Conservation (phyloP, 2,329 filamentous ascomycete genomes). For the Teratosphaeria destructans region DNA sequence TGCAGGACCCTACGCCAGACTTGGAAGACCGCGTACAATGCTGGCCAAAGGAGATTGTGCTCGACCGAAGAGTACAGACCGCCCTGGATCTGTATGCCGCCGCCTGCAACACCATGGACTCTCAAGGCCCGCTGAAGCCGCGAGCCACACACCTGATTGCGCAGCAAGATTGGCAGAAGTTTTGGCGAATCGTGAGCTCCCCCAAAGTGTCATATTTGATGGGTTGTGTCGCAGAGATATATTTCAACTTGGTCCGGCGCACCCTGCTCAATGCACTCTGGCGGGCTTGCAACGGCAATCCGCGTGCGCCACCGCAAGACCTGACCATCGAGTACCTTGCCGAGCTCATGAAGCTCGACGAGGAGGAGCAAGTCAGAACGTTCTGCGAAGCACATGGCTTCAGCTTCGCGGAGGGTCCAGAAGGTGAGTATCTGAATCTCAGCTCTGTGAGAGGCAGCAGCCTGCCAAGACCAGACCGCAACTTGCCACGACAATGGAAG, state of each 20-base stretch:
- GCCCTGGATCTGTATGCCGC: constrained; percentile 49
- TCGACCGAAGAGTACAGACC: constrained; percentile 43
- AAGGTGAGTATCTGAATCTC: constrained; percentile 40
- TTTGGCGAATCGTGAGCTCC: constrained; percentile 48
- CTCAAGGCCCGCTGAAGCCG: constrained; percentile 42
- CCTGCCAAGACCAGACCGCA: constrained; percentile 20
- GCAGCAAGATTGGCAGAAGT: constrained; percentile 47
- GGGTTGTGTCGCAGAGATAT: constrained; percentile 54
- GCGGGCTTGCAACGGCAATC: constrained; percentile 6
- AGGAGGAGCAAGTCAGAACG: constrained; percentile 40
- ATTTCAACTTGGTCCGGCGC: constrained; percentile 49
- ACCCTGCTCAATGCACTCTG: constrained; percentile 40
- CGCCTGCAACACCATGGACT: constrained; percentile 43
- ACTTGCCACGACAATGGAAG: constrained; percentile 33
- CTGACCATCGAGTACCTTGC: constrained; percentile 47
- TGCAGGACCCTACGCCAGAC: constrained; percentile 40
- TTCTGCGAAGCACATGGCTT: constrained; percentile 48
- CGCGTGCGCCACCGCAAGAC: constrained; percentile 10
- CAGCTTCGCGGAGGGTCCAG: constrained; percentile 36
- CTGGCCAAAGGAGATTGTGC: constrained; percentile 41
- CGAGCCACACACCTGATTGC: constrained; percentile 42
- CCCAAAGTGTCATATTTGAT: constrained; percentile 49
- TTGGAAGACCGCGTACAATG: constrained; percentile 49
- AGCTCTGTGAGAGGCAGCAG: constrained; percentile 33
- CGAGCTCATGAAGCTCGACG: constrained; percentile 45